A percentile compares a stretch with the other conserved stretches of the same genome.
phyloP scores from a whole-genome alignment of 176 grass and related monocot genomes.

The Oryza rufipogon region DNA sequence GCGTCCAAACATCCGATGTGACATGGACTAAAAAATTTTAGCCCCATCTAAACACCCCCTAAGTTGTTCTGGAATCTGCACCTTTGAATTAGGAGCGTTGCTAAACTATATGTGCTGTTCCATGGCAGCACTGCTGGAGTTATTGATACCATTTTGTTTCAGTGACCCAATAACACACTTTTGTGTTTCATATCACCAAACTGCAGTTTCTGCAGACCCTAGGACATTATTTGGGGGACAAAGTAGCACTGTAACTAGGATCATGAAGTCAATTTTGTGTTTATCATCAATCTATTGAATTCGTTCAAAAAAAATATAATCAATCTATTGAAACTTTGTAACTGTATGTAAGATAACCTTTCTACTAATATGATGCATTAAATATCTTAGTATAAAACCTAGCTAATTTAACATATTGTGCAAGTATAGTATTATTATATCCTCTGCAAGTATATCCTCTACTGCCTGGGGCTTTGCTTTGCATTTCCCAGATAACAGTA shows the following conservation, averaged over 20 bases:
- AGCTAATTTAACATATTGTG: not conserved
- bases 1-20: too few species aligned
- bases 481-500: not conserved
- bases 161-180: not conserved
- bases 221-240: not conserved
- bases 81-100: not conserved
- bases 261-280: not conserved
- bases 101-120: not conserved
- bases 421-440: not conserved
- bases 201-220: not conserved
- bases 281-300: not conserved
- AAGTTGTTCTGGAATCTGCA: not conserved
- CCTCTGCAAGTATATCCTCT: not conserved
- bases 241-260: not conserved
- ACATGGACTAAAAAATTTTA: too few species aligned
- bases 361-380: not conserved
- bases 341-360: not conserved
- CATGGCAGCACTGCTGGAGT: not conserved
- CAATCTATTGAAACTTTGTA: not conserved
- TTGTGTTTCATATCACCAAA: not conserved
- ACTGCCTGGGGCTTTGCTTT: not conserved
- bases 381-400: not conserved
- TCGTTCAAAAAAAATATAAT: not conserved
- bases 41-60: too few species aligned
- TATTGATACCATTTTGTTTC: not conserved